Conservation (phyloP, 2,329 filamentous ascomycete species). For the Pseudocercospora macadamiae region DNA sequence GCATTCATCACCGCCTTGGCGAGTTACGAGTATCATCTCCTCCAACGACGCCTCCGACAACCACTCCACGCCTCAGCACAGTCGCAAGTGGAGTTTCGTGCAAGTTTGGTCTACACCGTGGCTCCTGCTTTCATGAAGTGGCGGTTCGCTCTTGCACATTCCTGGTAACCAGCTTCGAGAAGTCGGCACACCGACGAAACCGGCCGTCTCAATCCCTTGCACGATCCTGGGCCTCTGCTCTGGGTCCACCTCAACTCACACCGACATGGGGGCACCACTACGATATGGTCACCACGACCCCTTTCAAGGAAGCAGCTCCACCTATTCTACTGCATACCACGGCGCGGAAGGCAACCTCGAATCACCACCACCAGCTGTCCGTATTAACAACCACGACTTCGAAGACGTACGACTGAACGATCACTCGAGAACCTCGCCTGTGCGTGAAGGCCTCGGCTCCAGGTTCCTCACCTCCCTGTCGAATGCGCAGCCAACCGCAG, state of each 20-base stretch:
- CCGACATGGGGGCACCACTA: conserved; percentile 15
- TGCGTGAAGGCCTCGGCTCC: conserved; percentile 31
- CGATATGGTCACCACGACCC: conserved; percentile 12
- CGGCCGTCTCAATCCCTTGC: conserved; percentile 8
- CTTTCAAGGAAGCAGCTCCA: conserved; percentile 10
- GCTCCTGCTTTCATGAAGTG: neutral
- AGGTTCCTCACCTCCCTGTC: conserved; percentile 33
- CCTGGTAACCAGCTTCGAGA: neutral
- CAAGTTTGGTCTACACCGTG: neutral
- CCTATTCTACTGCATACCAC: conserved; percentile 28
- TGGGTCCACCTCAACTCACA: conserved; percentile 8
- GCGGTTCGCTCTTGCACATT: neutral
- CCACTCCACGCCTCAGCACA: neutral
- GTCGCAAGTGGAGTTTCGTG: neutral
- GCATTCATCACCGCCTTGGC: neutral
- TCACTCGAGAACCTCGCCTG: conserved; percentile 17
- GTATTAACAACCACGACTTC: conserved; percentile 18
- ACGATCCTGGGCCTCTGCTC: conserved; percentile 4
- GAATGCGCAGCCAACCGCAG: conserved; percentile 33
- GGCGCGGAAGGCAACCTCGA: conserved; percentile 29
- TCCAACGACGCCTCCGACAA: neutral
- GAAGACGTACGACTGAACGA: conserved; percentile 20
- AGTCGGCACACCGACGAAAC: neutral
- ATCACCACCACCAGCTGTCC: conserved; percentile 13
- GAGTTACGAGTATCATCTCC: neutral